These are phyloP conservation scores for Phaeosphaeriaceae sp. DNA, from an alignment of 2,329 filamentous ascomycete genomes.

Conservation along the genomic window DNA sequence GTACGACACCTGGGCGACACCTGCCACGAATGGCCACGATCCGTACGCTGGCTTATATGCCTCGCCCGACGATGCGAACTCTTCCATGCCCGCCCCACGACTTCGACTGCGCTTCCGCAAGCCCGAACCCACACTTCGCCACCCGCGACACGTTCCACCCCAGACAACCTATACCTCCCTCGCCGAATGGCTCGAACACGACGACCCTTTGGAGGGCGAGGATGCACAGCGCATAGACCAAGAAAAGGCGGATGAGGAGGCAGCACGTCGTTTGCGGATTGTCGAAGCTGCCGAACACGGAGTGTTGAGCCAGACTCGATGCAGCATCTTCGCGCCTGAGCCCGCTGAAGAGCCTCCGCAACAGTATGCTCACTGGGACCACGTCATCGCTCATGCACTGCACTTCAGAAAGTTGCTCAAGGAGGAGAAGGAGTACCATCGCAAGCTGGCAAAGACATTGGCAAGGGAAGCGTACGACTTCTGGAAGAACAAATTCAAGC, in stretches of 20 bases:
- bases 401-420: conserved; percentile 83
- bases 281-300: conserved; percentile 77
- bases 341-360: conserved; percentile 74
- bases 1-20: conserved; percentile 16
- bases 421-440: conserved; percentile 80
- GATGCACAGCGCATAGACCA: conserved; percentile 44
- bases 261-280: conserved; percentile 71
- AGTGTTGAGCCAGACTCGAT: conserved; percentile 74
- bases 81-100: conserved; percentile 34
- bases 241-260: conserved; percentile 63
- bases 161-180: conserved; percentile 59
- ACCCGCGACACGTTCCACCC: conserved; percentile 59
- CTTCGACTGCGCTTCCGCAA: conserved; percentile 60
- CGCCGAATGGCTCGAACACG: conserved; percentile 69
- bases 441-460: conserved; percentile 76
- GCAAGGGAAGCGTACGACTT: conserved; percentile 80
- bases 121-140: conserved; percentile 58
- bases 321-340: conserved; percentile 76
- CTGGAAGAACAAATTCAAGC: conserved; percentile 71
- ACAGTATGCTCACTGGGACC: conserved; percentile 88
- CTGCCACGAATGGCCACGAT: conserved; percentile 23
- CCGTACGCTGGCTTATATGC: conserved; percentile 29
- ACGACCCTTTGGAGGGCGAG: conserved; percentile 56
- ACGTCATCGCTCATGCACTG: conserved; percentile 78
- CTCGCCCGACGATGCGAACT: conserved; percentile 26